Evolutionary conservation across 352 stramenopile genomes (phyloP).

Genomic region (Globisporangium middletonii): DNA sequence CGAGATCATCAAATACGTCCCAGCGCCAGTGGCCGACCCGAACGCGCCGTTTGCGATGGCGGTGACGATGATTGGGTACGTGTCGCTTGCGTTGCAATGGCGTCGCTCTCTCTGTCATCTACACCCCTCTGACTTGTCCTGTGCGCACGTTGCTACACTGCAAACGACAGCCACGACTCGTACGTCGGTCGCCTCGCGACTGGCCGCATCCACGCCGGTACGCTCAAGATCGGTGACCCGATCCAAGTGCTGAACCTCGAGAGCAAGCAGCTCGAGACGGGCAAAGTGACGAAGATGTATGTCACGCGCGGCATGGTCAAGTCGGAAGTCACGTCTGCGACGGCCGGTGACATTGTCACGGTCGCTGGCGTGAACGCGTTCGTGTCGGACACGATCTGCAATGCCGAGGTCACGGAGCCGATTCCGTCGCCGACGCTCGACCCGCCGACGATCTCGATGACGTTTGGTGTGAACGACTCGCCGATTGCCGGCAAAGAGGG

Average conservation of each 20-base stretch:
- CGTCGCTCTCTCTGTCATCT: neutral
- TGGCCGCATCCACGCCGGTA: conserved; percentile 92
- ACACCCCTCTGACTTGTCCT: neutral
- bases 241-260: conserved; percentile 89
- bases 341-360: conserved; percentile 96
- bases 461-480: conserved; percentile 97
- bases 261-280: conserved; percentile 70
- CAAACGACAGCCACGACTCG: conserved; percentile 85
- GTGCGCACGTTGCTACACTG: neutral
- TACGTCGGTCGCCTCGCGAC: conserved; percentile 98
- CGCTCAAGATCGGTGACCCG: conserved; percentile 85
- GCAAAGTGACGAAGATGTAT: conserved; percentile 87
- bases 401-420: conserved; percentile 62
- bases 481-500: conserved; percentile 95
- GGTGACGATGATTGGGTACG: conserved; percentile 91
- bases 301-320: conserved; percentile 73
- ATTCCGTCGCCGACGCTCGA: conserved; percentile 93
- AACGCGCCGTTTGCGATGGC: conserved; percentile 91
- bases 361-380: conserved; percentile 91
- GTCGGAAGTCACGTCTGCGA: conserved; percentile 85
- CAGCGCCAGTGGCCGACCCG: conserved; percentile 78
- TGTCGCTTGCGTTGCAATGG: neutral
- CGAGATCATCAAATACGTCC: conserved; percentile 93
- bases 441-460: conserved; percentile 97
- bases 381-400: conserved; percentile 88